A percentile compares a stretch with the other conserved stretches of the same genome.
Evolutionary conservation across 345 rosid species (phyloP).

Genomic region (Boechera stricta): DNA sequence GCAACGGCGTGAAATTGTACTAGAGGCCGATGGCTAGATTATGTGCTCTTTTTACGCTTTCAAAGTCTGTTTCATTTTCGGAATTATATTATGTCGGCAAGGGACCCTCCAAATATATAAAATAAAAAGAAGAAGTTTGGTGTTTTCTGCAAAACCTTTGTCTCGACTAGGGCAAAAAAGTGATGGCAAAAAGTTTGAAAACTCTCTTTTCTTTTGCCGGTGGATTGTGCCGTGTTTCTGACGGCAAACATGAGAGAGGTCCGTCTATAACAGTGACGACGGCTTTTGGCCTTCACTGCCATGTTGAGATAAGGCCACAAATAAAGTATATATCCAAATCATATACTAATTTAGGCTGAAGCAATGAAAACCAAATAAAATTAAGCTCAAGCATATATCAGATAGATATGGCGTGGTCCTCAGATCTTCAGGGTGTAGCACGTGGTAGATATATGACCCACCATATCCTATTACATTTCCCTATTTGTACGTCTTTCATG

Average conservation of each 20-base stretch:
- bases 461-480: conserved; percentile 23
- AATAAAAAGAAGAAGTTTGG: conserved; percentile 31
- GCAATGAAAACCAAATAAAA: not conserved
- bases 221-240: conserved; percentile 41
- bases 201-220: conserved; percentile 23
- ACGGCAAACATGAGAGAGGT: conserved; percentile 37
- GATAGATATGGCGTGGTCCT: conserved; percentile 1
- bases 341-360: not conserved
- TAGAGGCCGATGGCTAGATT: conserved; percentile 9
- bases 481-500: conserved; percentile 7
- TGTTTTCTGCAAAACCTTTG: conserved; percentile 27
- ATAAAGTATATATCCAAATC: not conserved
- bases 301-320: conserved; percentile 27
- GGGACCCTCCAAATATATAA: conserved; percentile 26
- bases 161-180: conserved; percentile 24
- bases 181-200: conserved; percentile 30
- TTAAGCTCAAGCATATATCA: not conserved
- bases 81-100: conserved; percentile 8
- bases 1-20: not conserved
- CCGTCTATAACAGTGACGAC: conserved; percentile 23
- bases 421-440: conserved; percentile 17
- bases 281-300: conserved; percentile 11
- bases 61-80: conserved; percentile 20
- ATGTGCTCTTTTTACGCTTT: conserved; percentile 28
- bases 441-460: conserved; percentile 15